phyloP scores from a whole-genome alignment of 1,139 yeast species.

The Torulaspora pretoriensis region DNA sequence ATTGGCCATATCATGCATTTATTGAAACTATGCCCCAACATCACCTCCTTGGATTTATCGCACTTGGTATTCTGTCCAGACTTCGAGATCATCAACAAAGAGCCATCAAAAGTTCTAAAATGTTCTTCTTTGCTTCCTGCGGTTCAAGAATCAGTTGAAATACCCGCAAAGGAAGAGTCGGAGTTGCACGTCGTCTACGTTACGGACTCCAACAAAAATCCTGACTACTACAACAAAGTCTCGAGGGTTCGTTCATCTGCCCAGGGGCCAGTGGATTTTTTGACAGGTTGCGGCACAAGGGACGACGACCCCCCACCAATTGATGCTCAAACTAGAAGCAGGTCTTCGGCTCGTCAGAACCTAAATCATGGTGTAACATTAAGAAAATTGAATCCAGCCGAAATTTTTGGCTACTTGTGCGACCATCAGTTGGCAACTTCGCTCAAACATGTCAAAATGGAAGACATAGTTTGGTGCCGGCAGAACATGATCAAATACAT shows the following conservation, averaged over 20 bases:
- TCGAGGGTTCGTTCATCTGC: conserved; percentile 9
- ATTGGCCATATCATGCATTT: conserved; percentile 62
- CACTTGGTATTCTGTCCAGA: conserved; percentile 55
- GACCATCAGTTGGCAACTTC: conserved; percentile 5
- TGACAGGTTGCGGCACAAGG: conserved; percentile 9
- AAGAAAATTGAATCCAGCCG: conserved; percentile 21
- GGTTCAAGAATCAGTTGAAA: conserved; percentile 18
- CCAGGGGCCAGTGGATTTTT: conserved; percentile 15
- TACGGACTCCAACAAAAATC: conserved; percentile 31
- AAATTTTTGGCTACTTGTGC: conserved; percentile 18
- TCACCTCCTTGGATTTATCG: conserved; percentile 49
- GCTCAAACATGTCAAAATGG: conserved; percentile 19
- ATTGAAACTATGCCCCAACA: conserved; percentile 54
- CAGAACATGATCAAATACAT: conserved; percentile 30
- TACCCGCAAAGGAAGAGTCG: conserved; percentile 13
- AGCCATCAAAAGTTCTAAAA: conserved; percentile 17
- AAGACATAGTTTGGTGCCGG: conserved; percentile 33
- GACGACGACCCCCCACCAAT: conserved; percentile 26
- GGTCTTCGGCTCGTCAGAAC: conserved; percentile 13
- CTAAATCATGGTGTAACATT: conserved; percentile 15
- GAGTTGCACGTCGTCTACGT: conserved; percentile 26
- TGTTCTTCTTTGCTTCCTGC: conserved; percentile 23
- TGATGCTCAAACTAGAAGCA: conserved; percentile 21
- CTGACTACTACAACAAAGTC: conserved; percentile 22
- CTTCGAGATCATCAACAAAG: conserved; percentile 42